Evolutionary conservation across 2,329 filamentous ascomycete genomes (phyloP).

Genomic region (Aquanectria penicillioides): DNA sequence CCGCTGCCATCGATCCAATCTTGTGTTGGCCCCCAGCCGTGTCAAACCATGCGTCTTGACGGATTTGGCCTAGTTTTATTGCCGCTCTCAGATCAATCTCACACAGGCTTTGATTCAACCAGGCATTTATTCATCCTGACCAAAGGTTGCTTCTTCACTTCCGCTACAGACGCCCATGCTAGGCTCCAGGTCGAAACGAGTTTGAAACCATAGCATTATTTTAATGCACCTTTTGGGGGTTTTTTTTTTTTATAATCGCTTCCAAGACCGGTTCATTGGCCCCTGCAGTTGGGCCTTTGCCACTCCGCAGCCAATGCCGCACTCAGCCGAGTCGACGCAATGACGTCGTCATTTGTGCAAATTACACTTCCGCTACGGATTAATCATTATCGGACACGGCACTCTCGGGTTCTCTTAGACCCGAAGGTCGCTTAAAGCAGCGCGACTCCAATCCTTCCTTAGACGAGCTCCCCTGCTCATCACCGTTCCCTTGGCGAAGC

Average conservation of each 20-base stretch:
- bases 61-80: neutral
- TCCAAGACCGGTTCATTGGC: too few relatives aligned
- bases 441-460: neutral
- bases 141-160: too few relatives aligned
- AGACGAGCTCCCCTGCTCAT: constrained; percentile 4
- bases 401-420: neutral
- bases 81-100: neutral
- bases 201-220: neutral
- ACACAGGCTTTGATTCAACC: neutral
- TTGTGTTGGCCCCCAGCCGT: constrained; percentile 14
- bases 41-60: constrained; percentile 12
- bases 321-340: too few relatives aligned
- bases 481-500: neutral
- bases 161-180: too few relatives aligned
- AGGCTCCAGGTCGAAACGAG: too few relatives aligned
- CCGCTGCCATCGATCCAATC: constrained; percentile 27
- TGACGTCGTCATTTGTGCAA: too few relatives aligned
- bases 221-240: too few relatives aligned
- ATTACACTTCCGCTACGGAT: too few relatives aligned
- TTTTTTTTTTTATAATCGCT: too few relatives aligned
- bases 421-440: constrained; percentile 12
- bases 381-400: too few relatives aligned
- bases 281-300: too few relatives aligned
- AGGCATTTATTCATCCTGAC: neutral
- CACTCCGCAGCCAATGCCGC: too few relatives aligned